Evolutionary conservation across 2,329 filamentous ascomycete species (phyloP), one percentile per base, ranked within the genome.

Genomic region (Ascochyta clinopodiicola): DNA sequence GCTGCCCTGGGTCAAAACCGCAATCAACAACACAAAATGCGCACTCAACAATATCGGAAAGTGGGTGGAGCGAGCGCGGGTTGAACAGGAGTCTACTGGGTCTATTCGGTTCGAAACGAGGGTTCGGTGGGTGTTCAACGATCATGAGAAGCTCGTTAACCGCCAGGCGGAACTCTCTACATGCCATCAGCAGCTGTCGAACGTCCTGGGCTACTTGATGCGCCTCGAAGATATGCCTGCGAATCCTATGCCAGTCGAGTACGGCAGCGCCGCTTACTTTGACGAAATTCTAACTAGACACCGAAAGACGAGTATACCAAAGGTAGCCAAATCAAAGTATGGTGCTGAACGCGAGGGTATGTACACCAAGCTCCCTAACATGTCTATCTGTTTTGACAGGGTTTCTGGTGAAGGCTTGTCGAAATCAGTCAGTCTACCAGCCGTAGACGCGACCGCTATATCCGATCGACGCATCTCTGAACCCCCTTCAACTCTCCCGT

Each of bases 121-220:
- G n/a, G 59, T 69, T 7, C 57, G 54, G 15, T 68, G 62, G 57
- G 60, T 67, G 12, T 63, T 70, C 32, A 62, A 63, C 13, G 64
- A 68, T 29, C 62, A 63, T 27, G 62, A 67, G 17, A 68, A 68
- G 51, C 22, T 70, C 32, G 12, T 60, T 17, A 67, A 64, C 37
- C 54, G 66, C 21, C 60, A 61, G 21, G 59, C 52, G 6, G 64
- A 67, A 44, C 56, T 70, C 1, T 46, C 44, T 4, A 55, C 59
- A 10, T 70, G 68, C 10, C 68, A 70, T 44, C 68, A 67, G 13
- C 64, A 68, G 22, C 34, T 70, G 1, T 69, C 67, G 7, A 66
- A 55, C 25, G 64, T 70, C 1, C 51, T 70, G 1, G 44, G 38
- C 7, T 67, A 60, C 22, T 38, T 70, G 4, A 39, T 44, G 7